A percentile compares a stretch with the other conserved stretches of the same genome.
These are phyloP conservation scores for Smallanthus sonchifolius DNA, from an alignment of 129 eudicot species.

Conservation along the genomic window DNA sequence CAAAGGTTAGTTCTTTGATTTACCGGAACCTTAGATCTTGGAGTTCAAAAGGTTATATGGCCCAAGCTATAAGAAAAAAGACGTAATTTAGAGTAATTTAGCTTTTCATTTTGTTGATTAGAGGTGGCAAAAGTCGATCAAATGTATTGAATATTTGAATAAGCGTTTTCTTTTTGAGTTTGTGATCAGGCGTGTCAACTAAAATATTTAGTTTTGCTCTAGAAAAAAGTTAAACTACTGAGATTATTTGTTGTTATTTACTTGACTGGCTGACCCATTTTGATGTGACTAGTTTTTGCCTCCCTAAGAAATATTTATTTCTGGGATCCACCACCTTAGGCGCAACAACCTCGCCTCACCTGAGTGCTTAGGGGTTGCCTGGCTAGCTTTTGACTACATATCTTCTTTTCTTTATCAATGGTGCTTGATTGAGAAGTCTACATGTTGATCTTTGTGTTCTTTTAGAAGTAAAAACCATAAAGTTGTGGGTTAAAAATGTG, in stretches of 20 bases:
- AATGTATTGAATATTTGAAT: background rate
- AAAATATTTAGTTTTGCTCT: too few relatives aligned
- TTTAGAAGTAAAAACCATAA: background rate
- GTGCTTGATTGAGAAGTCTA: background rate
- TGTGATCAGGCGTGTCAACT: background rate
- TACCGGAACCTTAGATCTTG: too few relatives aligned
- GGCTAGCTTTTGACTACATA: too few relatives aligned
- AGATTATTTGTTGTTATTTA: background rate
- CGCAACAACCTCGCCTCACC: background rate
- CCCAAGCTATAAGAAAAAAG: too few relatives aligned
- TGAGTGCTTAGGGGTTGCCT: background rate
- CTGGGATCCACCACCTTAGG: background rate
- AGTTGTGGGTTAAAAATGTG: too few relatives aligned
- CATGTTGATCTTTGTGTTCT: too few relatives aligned
- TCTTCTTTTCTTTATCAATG: background rate
- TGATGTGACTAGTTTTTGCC: background rate
- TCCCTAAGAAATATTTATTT: background rate
- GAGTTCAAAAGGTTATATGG: too few relatives aligned
- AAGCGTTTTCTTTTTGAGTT: background rate
- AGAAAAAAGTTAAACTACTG: background rate
- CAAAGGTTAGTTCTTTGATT: too few relatives aligned
- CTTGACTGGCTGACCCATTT: background rate
- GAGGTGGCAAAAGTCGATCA: background rate
- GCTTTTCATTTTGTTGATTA: background rate
- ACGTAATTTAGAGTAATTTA: background rate